Percentiles rank a stretch among this genome's conserved stretches.
These are phyloP conservation scores for Letharia columbiana DNA, from an alignment of 495 filamentous ascomycete species.

Conservation along the genomic window DNA sequence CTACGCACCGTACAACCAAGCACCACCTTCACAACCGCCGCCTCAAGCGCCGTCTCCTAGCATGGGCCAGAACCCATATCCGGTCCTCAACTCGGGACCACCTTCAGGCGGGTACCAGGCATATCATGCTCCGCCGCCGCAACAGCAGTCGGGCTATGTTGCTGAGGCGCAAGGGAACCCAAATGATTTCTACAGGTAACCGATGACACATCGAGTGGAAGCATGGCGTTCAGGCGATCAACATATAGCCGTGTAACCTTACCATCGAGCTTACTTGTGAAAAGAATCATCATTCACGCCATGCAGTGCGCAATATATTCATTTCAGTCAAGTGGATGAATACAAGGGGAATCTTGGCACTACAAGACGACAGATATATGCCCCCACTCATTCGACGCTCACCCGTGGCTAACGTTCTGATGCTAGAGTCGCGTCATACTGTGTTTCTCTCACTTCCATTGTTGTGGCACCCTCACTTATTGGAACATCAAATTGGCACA, in stretches of 20 bases:
- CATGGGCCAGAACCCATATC: constrained; percentile 38
- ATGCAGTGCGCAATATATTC: neutral
- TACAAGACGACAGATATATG: too few relatives aligned
- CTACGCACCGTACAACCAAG: constrained; percentile 35
- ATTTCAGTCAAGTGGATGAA: neutral
- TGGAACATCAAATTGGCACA: too few relatives aligned
- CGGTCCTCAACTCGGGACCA: constrained; percentile 32
- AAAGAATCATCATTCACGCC: neutral
- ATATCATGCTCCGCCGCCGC: constrained; percentile 38
- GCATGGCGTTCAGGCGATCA: neutral
- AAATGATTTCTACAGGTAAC: constrained; percentile 27
- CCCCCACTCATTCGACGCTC: too few relatives aligned
- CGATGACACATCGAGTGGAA: neutral
- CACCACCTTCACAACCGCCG: constrained; percentile 42
- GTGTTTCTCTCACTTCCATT: too few relatives aligned
- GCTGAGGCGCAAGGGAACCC: constrained; percentile 23
- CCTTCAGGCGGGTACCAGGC: constrained; percentile 41
- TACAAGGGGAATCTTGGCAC: too few relatives aligned
- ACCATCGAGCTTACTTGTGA: neutral
- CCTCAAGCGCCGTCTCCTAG: constrained; percentile 37
- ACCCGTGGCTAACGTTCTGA: too few relatives aligned
- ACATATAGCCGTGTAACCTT: neutral
- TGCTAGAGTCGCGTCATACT: too few relatives aligned
- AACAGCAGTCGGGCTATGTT: constrained; percentile 23
- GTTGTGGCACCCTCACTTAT: too few relatives aligned